Evolutionary conservation across 2,329 filamentous ascomycete genomes (phyloP), one percentile per base, ranked within the genome.

Genomic region (Verticillium albo-atrum): DNA sequence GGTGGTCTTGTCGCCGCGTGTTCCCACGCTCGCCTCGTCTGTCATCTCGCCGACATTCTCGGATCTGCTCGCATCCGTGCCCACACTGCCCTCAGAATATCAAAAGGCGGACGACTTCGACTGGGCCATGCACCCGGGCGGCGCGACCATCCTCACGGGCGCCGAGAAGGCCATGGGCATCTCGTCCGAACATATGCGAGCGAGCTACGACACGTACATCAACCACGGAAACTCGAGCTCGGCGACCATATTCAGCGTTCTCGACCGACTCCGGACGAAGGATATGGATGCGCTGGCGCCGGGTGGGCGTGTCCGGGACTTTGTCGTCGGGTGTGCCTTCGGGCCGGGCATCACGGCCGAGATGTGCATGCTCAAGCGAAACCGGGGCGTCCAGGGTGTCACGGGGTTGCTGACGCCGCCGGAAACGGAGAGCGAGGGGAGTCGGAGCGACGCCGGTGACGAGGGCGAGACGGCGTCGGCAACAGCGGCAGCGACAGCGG

Each of bases 71-170:
- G 71, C 78, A 6, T 79, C 78, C 7, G 68, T 82, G 25, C 74
- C 76, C 1, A 63, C 73, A 1, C 71, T 85, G 3, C 81, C 83
- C 1, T 67, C 70, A 5, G 66, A 71, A 7, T 81, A 81, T 65
- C 67, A 70, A n/a, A 63, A 69, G 0, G 76, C 87, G 0, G 70
- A 77, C 0, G 83, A 88, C 61, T 89, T 89, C 64, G 88, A 91
- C 74, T 91, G 88, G 88, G 88, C 87, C 1, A 81, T 91, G 68
- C 88, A 91, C 65, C 88, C 88, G 0, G 88, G 88, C 4, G 88
- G 88, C 20, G 79, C 85, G 1, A 85, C 86, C 1, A 89, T 91
- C 50, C 75, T 91, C 2, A 79, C 84, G 0, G 86, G 86, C 0
- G 84, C 88, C 1, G 83, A 89, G 69, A 75, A 75, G 50, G 77